Evolutionary conservation across 306 rosid species (phyloP), one percentile per base, ranked within the genome.

Genomic region (Hippophae tibetana): DNA sequence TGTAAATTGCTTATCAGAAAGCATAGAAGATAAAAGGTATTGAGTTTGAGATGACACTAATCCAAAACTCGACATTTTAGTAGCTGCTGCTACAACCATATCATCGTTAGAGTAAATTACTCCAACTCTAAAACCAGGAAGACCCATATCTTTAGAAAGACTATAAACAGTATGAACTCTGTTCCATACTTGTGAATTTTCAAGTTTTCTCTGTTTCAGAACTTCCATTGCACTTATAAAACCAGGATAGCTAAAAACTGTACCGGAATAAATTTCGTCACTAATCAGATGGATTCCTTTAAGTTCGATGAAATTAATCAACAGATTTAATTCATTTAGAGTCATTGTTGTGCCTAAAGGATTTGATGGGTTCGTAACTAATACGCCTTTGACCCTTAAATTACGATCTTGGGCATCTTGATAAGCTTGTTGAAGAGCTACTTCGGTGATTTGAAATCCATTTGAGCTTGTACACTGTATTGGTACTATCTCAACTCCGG

Each of bases 11-110:
- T 69, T 55, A 60, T 85, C 94, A 0, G 72, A 56, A 0, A 90
- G 79, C 41, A 90, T 59, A 8, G 61, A 76, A 0, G 90, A 79
- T 10, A 90, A 72, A 8, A 79, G 54, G 61, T 70, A 72, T 56
- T 90, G 97, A 10, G 97, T 90, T 42, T 90, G 97, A 0, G 97
- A 84, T 0, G 97, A 90, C 47, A 87, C 63, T 9, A 90, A 69
- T 0, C 94, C 90, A 12, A 90, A 90, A 78, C 97, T 90, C n/a
- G 97, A 87, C 97, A 90, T 90, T 58, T 87, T 90, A 0, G 97
- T 89, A 0, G 97, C 90, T 0, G 89, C 78, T 1, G 81, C 72
- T 7, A 89, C 74, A 10, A 87, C 79, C 3, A 0, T 45, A 14
- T 63, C 51, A 14, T 78, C 72, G 52, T 85, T 72, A 1, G 97